These are phyloP conservation scores for Neopestalotiopsis sp. DNA, from an alignment of 2,329 filamentous ascomycete genomes.

Conservation along the genomic window DNA sequence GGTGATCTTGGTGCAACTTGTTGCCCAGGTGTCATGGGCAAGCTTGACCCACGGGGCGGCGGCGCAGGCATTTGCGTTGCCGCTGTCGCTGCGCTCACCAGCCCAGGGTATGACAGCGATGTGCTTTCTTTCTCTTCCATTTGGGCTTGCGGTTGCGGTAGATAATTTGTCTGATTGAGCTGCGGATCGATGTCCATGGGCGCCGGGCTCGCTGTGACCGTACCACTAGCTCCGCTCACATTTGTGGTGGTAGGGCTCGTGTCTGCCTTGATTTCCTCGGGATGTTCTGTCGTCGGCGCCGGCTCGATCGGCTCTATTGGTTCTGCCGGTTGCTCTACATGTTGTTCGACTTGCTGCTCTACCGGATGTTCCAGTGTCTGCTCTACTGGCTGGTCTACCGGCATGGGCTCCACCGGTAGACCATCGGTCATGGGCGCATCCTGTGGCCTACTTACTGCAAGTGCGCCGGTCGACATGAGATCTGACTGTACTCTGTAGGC, in stretches of 20 bases:
- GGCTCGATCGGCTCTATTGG: conserved; percentile 13
- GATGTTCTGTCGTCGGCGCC: conserved; percentile 36
- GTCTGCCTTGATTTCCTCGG: conserved; percentile 39
- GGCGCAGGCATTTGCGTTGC: conserved; percentile 47
- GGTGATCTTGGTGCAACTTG: conserved; percentile 67
- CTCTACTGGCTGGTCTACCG: neutral
- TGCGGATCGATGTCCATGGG: conserved; percentile 60
- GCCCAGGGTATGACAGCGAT: conserved; percentile 61
- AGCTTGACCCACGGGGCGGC: conserved; percentile 58
- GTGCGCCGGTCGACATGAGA: conserved; percentile 55
- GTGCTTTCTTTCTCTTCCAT: conserved; percentile 57
- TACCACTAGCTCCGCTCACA: conserved; percentile 42
- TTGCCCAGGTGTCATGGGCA: conserved; percentile 57
- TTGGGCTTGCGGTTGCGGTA: conserved; percentile 46
- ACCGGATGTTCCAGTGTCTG: neutral
- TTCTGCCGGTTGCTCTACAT: neutral
- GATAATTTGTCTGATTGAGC: conserved; percentile 39
- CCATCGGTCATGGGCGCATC: conserved; percentile 41
- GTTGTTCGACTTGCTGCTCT: conserved; percentile 20
- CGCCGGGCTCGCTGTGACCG: conserved; percentile 55
- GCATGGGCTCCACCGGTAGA: conserved; percentile 2
- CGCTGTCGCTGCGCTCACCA: conserved; percentile 45
- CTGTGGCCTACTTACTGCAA: conserved; percentile 60
- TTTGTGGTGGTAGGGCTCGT: conserved; percentile 47
- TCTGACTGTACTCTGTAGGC: conserved; percentile 58